These are phyloP conservation scores for Gloeopeniophorella convolvens DNA, from an alignment of 768 basidiomycete species.

Conservation along the genomic window DNA sequence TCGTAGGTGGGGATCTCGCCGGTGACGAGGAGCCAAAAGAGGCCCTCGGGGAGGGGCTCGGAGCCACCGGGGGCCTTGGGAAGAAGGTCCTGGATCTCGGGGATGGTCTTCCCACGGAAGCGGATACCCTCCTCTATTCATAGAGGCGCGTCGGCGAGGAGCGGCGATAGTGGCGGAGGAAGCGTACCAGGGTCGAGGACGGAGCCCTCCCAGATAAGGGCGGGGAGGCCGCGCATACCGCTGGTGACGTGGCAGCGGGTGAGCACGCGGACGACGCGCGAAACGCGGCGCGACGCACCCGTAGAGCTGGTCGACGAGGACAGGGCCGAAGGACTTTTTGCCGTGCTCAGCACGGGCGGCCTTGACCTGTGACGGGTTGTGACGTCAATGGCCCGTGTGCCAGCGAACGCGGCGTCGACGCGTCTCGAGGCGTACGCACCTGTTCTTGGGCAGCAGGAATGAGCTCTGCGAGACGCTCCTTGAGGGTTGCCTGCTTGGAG, in stretches of 20 bases:
- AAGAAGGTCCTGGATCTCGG: slow-evolving; percentile 78
- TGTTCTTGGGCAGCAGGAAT: slow-evolving; percentile 83
- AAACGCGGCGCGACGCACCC: slow-evolving; percentile 42
- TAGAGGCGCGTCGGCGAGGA: slow-evolving; percentile 13
- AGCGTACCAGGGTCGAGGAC: slow-evolving; percentile 84
- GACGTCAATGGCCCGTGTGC: slow-evolving; percentile 4
- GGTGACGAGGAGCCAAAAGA: slow-evolving; percentile 94
- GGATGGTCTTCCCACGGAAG: slow-evolving; percentile 95
- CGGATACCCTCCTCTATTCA: slow-evolving; percentile 88
- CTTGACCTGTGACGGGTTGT: slow-evolving; percentile 52
- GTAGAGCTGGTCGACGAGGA: slow-evolving; percentile 85
- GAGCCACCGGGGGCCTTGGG: slow-evolving; percentile 85
- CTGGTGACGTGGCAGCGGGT: slow-evolving; percentile 32
- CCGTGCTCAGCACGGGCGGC: slow-evolving; percentile 81
- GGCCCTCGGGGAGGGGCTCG: slow-evolving; percentile 88
- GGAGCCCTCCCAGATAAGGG: slow-evolving; percentile 97
- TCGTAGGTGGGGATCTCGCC: slow-evolving; percentile 91
- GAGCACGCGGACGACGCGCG: slow-evolving; percentile 6
- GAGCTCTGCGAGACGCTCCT: slow-evolving; percentile 89
- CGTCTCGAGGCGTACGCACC: slow-evolving; percentile 32
- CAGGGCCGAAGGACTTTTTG: slow-evolving; percentile 88
- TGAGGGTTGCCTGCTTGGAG: slow-evolving; percentile 68
- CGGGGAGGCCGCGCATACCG: slow-evolving; percentile 85
- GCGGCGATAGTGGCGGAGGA: neutral
- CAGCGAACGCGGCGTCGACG: neutral